Conservation (phyloP, 148 eudicot species). For the Hydrangea macrophylla region DNA sequence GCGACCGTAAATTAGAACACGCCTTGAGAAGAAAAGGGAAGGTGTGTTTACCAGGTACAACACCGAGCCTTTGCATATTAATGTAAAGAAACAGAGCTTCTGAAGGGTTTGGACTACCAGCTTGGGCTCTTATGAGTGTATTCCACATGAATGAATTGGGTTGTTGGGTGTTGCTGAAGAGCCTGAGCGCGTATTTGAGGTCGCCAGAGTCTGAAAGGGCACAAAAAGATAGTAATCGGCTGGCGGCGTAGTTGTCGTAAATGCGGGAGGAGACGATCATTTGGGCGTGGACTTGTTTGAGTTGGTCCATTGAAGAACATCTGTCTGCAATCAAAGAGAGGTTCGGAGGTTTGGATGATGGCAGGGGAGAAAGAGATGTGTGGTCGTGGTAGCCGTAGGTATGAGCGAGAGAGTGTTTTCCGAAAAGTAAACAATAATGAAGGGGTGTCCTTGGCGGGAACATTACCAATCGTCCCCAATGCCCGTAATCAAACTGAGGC, state of each 20-base stretch:
- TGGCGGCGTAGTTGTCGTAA: conserved; percentile 57
- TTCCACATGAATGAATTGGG: conserved; percentile 81
- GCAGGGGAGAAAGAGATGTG: conserved; percentile 11
- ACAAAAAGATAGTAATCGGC: conserved; percentile 56
- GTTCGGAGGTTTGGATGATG: conserved; percentile 13
- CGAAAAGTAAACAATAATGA: too few relatives aligned
- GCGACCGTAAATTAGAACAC: conserved; percentile 36
- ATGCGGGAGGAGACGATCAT: conserved; percentile 63
- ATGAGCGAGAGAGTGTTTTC: conserved; percentile 2
- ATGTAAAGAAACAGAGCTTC: conserved; percentile 47
- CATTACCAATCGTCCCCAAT: too few relatives aligned
- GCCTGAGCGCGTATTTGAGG: conserved; percentile 47
- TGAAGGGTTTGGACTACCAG: conserved; percentile 35
- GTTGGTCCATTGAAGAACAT: conserved; percentile 56
- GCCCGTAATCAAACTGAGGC: too few relatives aligned
- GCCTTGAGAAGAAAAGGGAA: conserved; percentile 73
- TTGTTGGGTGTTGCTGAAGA: conserved; percentile 33
- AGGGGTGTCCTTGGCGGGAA: conserved; percentile 22
- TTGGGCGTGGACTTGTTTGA: conserved; percentile 72
- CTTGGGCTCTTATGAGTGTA: conserved; percentile 65
- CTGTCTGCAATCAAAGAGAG: conserved; percentile 56
- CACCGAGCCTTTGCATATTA: conserved; percentile 46
- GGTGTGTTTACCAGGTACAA: conserved; percentile 59
- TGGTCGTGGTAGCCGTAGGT: conserved; percentile 2
- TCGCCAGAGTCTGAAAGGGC: conserved; percentile 58